Evolutionary conservation across 176 grass and related monocot genomes (phyloP).

Genomic region (Musa itinerans): DNA sequence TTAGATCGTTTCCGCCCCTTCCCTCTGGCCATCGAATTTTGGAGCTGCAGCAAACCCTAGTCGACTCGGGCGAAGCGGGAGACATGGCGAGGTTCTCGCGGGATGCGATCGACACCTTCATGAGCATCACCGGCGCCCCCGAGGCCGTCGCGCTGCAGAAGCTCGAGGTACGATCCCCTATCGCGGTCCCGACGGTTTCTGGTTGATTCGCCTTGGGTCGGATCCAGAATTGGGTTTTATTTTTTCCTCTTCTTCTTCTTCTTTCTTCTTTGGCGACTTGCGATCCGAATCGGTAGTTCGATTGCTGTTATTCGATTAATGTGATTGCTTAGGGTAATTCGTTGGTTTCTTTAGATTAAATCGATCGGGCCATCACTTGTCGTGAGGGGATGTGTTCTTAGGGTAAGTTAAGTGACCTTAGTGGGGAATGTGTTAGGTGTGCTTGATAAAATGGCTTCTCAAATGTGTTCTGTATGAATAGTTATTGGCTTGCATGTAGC

Average conservation of each 20-base stretch:
- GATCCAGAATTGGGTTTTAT: neutral
- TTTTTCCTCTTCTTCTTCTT: neutral
- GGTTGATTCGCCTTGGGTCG: neutral
- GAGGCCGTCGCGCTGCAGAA: slow-evolving; percentile 51
- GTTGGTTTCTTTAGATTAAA: neutral
- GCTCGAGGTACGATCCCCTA: slow-evolving; percentile 49
- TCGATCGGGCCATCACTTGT: neutral
- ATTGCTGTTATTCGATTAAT: neutral
- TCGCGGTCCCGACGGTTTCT: neutral
- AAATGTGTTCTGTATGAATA: neutral
- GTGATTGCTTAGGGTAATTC: too few relatives aligned
- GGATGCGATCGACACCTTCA: slow-evolving; percentile 85
- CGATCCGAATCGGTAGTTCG: too few relatives aligned
- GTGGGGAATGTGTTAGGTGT: too few relatives aligned
- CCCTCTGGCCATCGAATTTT: neutral
- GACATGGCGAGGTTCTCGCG: slow-evolving; percentile 43
- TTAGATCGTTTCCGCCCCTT: neutral
- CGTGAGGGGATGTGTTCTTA: neutral
- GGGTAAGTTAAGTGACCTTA: too few relatives aligned
- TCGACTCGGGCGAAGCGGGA: neutral
- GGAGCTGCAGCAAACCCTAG: neutral
- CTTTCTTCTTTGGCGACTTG: neutral
- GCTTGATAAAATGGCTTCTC: neutral
- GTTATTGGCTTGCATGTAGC: neutral
- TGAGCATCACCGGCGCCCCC: slow-evolving; percentile 70